Percentiles rank a stretch among this genome's conserved stretches.
These are phyloP conservation scores for Orbilia javanica DNA, from an alignment of 2,329 filamentous ascomycete species.

Conservation along the genomic window DNA sequence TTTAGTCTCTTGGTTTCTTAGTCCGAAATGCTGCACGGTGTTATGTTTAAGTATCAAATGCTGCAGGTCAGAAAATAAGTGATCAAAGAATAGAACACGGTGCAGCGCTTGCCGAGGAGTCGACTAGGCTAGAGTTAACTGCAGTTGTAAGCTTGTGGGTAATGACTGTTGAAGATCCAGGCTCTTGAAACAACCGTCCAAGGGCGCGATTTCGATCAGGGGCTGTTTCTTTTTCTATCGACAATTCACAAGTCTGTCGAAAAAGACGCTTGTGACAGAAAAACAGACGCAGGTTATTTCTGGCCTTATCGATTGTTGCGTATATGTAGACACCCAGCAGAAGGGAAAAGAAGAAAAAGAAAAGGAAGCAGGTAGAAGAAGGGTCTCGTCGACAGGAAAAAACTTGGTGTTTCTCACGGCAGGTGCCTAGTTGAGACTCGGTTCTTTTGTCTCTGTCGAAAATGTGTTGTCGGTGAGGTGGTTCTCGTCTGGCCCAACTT, in stretches of 20 bases:
- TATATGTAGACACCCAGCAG: neutral
- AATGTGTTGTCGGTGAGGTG: conserved; percentile 28
- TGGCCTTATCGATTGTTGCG: neutral
- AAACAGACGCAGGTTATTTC: conserved; percentile 3
- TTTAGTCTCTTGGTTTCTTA: neutral
- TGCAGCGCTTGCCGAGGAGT: conserved; percentile 12
- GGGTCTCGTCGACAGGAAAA: neutral
- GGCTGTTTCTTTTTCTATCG: conserved; percentile 16
- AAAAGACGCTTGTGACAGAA: conserved; percentile 13
- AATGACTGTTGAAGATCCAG: conserved; percentile 29
- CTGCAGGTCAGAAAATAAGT: conserved; percentile 26
- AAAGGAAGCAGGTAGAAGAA: no score
- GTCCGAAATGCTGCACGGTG: conserved; percentile 4
- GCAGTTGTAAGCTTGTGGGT: neutral
- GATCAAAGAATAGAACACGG: conserved; percentile 20
- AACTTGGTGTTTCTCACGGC: conserved; percentile 11
- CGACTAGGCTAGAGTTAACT: neutral
- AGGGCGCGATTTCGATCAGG: conserved; percentile 32
- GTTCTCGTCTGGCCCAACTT: conserved; percentile 18
- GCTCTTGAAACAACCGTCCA: conserved; percentile 48
- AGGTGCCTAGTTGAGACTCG: conserved; percentile 39
- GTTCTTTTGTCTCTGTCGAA: conserved; percentile 21
- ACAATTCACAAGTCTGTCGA: conserved; percentile 18
- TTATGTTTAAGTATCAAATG: conserved; percentile 1
- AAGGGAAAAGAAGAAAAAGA: neutral